These are phyloP conservation scores for Pleomassaria siparia DNA, from an alignment of 2,329 filamentous ascomycete species.

Conservation along the genomic window DNA sequence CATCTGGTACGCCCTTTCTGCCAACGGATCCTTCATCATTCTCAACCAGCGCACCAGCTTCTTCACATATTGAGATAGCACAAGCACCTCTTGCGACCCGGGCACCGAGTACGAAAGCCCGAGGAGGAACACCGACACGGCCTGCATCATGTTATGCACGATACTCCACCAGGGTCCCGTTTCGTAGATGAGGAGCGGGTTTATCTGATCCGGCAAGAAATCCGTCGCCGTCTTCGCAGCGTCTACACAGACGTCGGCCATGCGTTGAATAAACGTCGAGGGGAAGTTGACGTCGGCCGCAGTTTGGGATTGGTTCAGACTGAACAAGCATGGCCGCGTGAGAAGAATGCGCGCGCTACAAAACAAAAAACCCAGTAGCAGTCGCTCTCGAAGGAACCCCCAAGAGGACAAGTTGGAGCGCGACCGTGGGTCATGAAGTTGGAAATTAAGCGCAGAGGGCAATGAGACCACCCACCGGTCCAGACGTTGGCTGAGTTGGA, in stretches of 20 bases:
- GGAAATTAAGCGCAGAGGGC: slow-evolving; percentile 33
- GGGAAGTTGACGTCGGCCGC: slow-evolving; percentile 18
- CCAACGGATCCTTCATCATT: slow-evolving; percentile 32
- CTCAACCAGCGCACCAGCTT: slow-evolving; percentile 40
- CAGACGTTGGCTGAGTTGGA: slow-evolving; percentile 33
- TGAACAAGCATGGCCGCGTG: slow-evolving; percentile 41
- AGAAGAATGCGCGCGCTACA: slow-evolving; percentile 45
- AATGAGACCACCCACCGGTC: slow-evolving; percentile 38
- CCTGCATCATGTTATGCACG: slow-evolving; percentile 44
- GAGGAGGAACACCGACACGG: slow-evolving; percentile 41
- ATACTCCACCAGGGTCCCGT: slow-evolving; percentile 47
- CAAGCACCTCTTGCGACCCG: slow-evolving; percentile 21
- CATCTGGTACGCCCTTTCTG: slow-evolving; percentile 25
- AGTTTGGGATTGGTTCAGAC: slow-evolving; percentile 14
- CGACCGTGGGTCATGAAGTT: slow-evolving; percentile 5
- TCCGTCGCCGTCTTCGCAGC: slow-evolving; percentile 39
- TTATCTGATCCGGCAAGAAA: slow-evolving; percentile 38
- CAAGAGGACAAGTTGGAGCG: neutral
- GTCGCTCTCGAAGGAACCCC: slow-evolving; percentile 25
- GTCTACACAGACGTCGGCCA: slow-evolving; percentile 39
- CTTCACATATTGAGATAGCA: slow-evolving; percentile 24
- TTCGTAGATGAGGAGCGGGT: slow-evolving; percentile 31
- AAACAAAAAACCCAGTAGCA: slow-evolving; percentile 37
- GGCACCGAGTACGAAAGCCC: slow-evolving; percentile 34
- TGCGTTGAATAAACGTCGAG: slow-evolving; percentile 30